These are phyloP conservation scores for Hydrangea macrophylla DNA, from an alignment of 148 eudicot genomes.

Conservation along the genomic window DNA sequence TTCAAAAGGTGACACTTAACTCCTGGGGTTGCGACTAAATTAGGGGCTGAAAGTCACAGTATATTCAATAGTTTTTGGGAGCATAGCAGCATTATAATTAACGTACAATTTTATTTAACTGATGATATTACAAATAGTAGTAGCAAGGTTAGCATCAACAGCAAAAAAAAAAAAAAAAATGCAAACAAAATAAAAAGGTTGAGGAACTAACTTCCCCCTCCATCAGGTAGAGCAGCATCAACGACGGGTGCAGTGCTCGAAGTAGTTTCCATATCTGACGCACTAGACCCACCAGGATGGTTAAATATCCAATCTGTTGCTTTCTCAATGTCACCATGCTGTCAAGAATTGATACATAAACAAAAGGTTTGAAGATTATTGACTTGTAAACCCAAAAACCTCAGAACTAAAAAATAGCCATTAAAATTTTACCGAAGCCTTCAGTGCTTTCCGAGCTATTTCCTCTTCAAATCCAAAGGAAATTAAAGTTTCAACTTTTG, in stretches of 20 bases:
- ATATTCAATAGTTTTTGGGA: neutral
- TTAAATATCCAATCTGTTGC: constrained; percentile 98
- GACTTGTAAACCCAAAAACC: neutral
- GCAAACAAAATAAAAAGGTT: constrained; percentile 4
- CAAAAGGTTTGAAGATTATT: neutral
- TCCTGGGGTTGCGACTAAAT: too few relatives aligned
- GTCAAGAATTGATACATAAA: constrained; percentile 15
- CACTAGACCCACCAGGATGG: constrained; percentile 37
- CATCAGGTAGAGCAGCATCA: constrained; percentile 76
- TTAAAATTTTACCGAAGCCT: constrained; percentile 55
- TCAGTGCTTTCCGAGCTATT: constrained; percentile 67
- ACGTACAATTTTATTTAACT: neutral
- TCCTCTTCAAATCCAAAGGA: constrained; percentile 87
- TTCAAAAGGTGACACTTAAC: too few relatives aligned
- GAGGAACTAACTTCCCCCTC: constrained; percentile 79
- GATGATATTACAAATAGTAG: neutral
- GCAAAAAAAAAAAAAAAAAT: too few relatives aligned
- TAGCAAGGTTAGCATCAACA: neutral
- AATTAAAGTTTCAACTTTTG: constrained; percentile 62
- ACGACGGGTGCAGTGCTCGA: constrained; percentile 37
- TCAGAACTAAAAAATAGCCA: neutral
- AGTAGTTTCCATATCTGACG: constrained; percentile 61
- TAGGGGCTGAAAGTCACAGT: too few relatives aligned
- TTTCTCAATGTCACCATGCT: constrained; percentile 93
- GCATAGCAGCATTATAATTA: neutral